These are phyloP conservation scores for Suillus placidus DNA, from an alignment of 768 basidiomycete species.

Conservation along the genomic window DNA sequence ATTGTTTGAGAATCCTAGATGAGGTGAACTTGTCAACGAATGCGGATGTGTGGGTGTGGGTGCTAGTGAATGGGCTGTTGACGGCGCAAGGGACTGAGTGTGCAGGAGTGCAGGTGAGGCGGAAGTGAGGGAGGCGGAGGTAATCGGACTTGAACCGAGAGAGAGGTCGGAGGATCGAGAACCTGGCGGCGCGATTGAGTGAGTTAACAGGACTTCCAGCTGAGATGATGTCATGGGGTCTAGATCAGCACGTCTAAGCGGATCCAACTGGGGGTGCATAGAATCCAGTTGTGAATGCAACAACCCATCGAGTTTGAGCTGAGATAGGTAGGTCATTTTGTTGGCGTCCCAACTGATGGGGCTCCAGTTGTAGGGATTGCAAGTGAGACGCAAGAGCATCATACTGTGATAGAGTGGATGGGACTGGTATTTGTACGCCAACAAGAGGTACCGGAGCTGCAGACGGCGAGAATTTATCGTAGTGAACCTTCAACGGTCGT, in stretches of 20 bases:
- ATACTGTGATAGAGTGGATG: slow-evolving; percentile 22
- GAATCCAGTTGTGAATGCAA: slow-evolving; percentile 25
- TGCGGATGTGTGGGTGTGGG: slow-evolving; percentile 26
- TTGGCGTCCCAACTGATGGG: slow-evolving; percentile 19
- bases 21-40: slow-evolving; percentile 34
- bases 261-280: slow-evolving; percentile 20
- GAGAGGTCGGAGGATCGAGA: slow-evolving; percentile 2
- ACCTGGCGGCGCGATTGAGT: slow-evolving; percentile 16
- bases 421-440: slow-evolving; percentile 21
- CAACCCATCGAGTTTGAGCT: slow-evolving; percentile 19
- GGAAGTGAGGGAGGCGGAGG: slow-evolving; percentile 29
- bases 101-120: slow-evolving; percentile 24
- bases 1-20: slow-evolving; percentile 23
- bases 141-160: slow-evolving; percentile 5
- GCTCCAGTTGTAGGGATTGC: slow-evolving; percentile 6
- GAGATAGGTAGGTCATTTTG: slow-evolving; percentile 18
- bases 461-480: slow-evolving; percentile 74
- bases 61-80: slow-evolving; percentile 24
- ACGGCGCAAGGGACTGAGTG: slow-evolving; percentile 19
- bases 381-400: slow-evolving; percentile 23
- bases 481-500: slow-evolving; percentile 85
- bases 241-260: slow-evolving; percentile 30
- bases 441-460: slow-evolving; percentile 29
- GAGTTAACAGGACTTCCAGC: slow-evolving; percentile 29
- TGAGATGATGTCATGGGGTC: slow-evolving; percentile 30